These are phyloP conservation scores for Diplodia seriata DNA, from an alignment of 2,329 filamentous ascomycete genomes.

Conservation along the genomic window DNA sequence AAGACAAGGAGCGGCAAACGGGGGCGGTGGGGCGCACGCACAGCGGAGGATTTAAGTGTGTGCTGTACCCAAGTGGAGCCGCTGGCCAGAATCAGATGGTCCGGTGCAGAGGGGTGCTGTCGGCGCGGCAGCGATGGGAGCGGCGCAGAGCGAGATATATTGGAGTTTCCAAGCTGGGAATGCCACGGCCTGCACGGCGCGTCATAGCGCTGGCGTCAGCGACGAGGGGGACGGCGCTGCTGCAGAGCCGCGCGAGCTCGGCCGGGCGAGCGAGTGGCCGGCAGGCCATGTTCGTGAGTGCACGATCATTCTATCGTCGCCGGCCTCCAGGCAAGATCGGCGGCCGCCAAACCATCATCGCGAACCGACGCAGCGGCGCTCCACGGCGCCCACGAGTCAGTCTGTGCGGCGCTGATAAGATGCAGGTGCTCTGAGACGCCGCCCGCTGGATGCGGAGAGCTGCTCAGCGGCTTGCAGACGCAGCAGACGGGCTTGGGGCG, in stretches of 20 bases:
- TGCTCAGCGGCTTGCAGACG: not conserved
- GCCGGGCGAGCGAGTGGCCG: not conserved
- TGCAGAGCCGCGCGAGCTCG: too few species aligned
- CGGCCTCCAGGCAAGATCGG: too few species aligned
- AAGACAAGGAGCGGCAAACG: conserved; percentile 16
- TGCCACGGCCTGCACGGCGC: not conserved
- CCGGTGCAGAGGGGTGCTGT: not conserved
- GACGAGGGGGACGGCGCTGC: not conserved
- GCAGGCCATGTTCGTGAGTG: too few species aligned
- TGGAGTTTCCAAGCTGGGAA: not conserved
- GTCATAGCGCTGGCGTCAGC: not conserved
- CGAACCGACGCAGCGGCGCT: conserved; percentile 12
- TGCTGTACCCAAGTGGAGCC: conserved; percentile 17
- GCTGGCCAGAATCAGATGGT: conserved; percentile 12
- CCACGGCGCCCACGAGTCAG: conserved; percentile 8
- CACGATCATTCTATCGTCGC: too few species aligned
- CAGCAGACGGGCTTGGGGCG: not conserved
- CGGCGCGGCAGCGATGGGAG: not conserved
- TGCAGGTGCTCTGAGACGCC: not conserved
- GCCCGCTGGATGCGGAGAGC: not conserved
- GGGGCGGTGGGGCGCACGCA: conserved; percentile 20
- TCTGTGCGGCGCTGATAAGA: conserved; percentile 6
- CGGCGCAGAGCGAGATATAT: conserved; percentile 6
- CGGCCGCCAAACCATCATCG: not conserved
- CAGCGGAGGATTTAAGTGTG: conserved; percentile 13